Conservation (phyloP, 1,139 yeast species). For the Casaregolazyma lundiana region DNA sequence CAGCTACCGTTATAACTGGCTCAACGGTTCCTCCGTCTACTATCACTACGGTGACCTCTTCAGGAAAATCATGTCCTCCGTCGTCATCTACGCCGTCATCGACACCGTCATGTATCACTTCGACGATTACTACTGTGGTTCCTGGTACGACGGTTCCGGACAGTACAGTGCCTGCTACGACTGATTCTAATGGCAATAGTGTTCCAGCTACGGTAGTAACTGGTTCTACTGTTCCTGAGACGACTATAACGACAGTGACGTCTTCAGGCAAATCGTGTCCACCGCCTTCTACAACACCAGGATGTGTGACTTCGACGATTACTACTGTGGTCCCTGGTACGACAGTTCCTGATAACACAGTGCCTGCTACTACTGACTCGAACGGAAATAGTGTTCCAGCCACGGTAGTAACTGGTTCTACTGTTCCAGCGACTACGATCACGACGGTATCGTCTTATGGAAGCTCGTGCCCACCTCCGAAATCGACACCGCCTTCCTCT, state of each 20-base stretch:
- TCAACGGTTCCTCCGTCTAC: not conserved
- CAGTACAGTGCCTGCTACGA: constrained; percentile 2
- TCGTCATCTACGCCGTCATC: not conserved
- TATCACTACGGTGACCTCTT: not conserved
- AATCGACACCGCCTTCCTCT: not conserved
- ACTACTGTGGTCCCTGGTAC: constrained; percentile 4
- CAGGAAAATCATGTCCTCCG: not conserved
- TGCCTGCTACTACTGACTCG: not conserved
- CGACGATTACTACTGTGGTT: constrained; percentile 1
- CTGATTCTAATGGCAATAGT: not conserved
- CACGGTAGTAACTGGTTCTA: constrained; percentile 3
- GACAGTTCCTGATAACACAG: constrained; percentile 1
- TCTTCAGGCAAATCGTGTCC: constrained; percentile 1
- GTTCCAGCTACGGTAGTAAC: not conserved
- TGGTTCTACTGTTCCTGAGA: constrained; percentile 3
- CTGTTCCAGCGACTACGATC: not conserved
- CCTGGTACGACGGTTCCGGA: constrained; percentile 4
- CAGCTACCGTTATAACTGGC: not conserved
- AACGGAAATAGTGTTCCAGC: constrained; percentile 2
- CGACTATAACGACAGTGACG: constrained; percentile 2
- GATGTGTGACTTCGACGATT: constrained; percentile 2
- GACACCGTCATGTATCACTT: not conserved
- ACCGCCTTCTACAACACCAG: not conserved
- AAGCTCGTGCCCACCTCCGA: not conserved
- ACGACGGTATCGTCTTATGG: not conserved